A percentile compares a stretch with the other conserved stretches of the same genome.
Conservation (phyloP, 768 basidiomycete genomes). For the Rhodotorula paludigena region DNA sequence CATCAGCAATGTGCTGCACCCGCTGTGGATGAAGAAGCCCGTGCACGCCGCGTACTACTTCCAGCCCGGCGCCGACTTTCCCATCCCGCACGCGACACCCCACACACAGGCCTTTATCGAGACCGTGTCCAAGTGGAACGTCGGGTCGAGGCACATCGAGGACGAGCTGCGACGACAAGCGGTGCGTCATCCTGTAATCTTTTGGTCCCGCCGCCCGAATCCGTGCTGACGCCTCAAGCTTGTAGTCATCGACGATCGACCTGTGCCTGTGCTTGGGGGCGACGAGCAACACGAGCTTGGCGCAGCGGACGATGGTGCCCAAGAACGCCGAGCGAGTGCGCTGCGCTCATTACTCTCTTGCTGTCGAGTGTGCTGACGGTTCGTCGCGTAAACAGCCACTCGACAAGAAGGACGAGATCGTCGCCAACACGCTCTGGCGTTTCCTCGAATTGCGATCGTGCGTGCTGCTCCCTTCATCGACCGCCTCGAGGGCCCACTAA, state of each 20-base stretch:
- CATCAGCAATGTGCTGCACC: slow-evolving; percentile 70
- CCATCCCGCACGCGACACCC: slow-evolving; percentile 61
- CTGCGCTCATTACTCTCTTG: not conserved
- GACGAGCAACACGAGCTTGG: slow-evolving; percentile 71
- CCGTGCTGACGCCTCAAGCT: not conserved
- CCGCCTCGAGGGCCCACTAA: not conserved
- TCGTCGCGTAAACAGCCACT: slow-evolving; percentile 52
- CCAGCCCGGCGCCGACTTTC: slow-evolving; percentile 50
- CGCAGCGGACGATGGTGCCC: slow-evolving; percentile 66
- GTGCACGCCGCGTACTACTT: slow-evolving; percentile 54
- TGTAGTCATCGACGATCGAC: slow-evolving; percentile 92
- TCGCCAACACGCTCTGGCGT: slow-evolving; percentile 97
- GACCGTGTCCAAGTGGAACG: slow-evolving; percentile 82
- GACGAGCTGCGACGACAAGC: slow-evolving; percentile 94
- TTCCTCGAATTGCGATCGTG: slow-evolving; percentile 94
- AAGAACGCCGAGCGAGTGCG: slow-evolving; percentile 34
- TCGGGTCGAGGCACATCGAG: slow-evolving; percentile 75
- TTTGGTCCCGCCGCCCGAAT: not conserved
- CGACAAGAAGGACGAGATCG: slow-evolving; percentile 97
- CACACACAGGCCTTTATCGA: slow-evolving; percentile 83
- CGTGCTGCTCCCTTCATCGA: slow-evolving; percentile 41
- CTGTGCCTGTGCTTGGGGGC: slow-evolving; percentile 91
- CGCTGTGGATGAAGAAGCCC: slow-evolving; percentile 72
- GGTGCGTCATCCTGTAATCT: slow-evolving; percentile 54
- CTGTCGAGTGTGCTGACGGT: slow-evolving; percentile 49